Evolutionary conservation across 352 stramenopile genomes (phyloP).

Genomic region (Pilasporangium apinafurcum): DNA sequence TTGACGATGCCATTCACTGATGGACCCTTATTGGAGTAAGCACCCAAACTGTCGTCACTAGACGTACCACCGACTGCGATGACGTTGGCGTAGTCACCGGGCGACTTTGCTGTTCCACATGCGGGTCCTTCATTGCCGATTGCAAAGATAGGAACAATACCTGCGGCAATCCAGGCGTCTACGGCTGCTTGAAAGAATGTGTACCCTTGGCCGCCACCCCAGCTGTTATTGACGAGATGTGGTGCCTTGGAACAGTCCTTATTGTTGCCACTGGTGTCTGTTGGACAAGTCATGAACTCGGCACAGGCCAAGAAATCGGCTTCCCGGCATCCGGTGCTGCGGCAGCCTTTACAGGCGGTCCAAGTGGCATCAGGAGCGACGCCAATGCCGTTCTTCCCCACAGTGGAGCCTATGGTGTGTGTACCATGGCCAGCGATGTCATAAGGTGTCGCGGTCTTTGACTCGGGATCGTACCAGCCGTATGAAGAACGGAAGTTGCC

Average conservation of each 20-base stretch:
- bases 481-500: conserved; percentile 25
- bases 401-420: conserved; percentile 40
- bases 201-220: too few relatives aligned
- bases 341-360: conserved; percentile 43
- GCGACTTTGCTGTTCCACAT: conserved; percentile 10
- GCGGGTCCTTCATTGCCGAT: conserved; percentile 16
- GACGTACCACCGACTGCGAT: conserved; percentile 18
- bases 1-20: conserved; percentile 11
- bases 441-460: conserved; percentile 19
- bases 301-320: conserved; percentile 9
- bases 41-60: conserved; percentile 11
- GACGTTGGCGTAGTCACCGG: conserved; percentile 15
- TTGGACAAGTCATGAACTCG: conserved; percentile 17
- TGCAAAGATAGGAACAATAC: conserved; percentile 21
- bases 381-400: conserved; percentile 20
- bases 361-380: conserved; percentile 35
- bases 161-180: conserved; percentile 12
- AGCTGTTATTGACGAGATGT: too few relatives aligned
- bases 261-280: too few relatives aligned
- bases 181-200: conserved; percentile 19
- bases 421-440: conserved; percentile 39
- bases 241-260: too few relatives aligned
- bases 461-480: conserved; percentile 35
- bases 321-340: conserved; percentile 6
- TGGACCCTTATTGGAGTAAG: conserved; percentile 21